Evolutionary conservation across 352 stramenopile genomes (phyloP), one percentile per base, ranked within the genome.

Genomic region (Thraustochytrium striatum): DNA sequence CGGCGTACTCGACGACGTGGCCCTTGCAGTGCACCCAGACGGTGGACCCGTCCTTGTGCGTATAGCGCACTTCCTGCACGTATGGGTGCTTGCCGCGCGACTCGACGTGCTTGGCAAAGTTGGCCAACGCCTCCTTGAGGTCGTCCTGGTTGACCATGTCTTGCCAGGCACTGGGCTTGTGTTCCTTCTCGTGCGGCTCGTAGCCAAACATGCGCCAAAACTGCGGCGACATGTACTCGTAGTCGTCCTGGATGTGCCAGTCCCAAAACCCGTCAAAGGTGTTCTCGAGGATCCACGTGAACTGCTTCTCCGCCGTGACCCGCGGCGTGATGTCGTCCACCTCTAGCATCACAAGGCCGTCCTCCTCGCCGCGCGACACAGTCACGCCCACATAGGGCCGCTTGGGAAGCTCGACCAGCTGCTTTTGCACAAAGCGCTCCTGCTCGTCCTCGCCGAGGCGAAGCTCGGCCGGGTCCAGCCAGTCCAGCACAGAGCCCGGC

Each of bases 231-330:
- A 75, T 75, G 65, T 75, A 75, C 50, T 75, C 65, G 52, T 75
- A 61, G 39, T 75, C 65, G 25, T 39, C 39, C 52, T 75, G 43
- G 2, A 75, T 75, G 50, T 75, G 65, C 65, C 65, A 75, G 65
- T 75, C 65, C 65, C 65, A 75, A 33, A 75, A 75, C 3, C 65
- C 65, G 50, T 75, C 65, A 33, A 75, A 75, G 43, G 65, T 61
- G 39, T 39, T 75, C 35, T 75, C 65, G 8, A 75, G 32, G 41
- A 58, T 62, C n/a, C n/a, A n/a, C n/a, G n/a, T n/a, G n/a, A n/a
- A n/a, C n/a, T n/a, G n/a, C n/a, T n/a, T n/a, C n/a, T n/a, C n/a
- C n/a, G n/a, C n/a, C n/a, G n/a, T n/a, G n/a, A n/a, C n/a, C n/a
- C n/a, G n/a, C n/a, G n/a, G n/a, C n/a, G n/a, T n/a, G n/a, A n/a